Base-by-base conservation (phyloP, 2,329 filamentous ascomycete genomes). In the Penicillium sp. region DNA sequence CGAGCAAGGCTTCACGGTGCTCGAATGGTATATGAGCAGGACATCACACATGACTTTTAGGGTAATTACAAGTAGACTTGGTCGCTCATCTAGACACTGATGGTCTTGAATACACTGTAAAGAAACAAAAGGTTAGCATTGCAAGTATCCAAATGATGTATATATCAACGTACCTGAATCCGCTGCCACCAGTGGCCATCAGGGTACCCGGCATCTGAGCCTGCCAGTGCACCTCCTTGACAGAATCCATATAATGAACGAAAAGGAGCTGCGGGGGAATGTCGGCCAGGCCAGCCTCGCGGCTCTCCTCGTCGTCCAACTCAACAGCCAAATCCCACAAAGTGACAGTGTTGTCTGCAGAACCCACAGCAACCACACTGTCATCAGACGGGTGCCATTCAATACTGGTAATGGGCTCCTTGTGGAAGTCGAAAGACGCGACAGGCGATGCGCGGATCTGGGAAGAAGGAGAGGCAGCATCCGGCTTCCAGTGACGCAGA, bases 311-410 rank as follows among this genome's bases (percentile, higher is more conserved):
- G 71, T 98, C 95, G 68, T 99, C 95, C 59, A 98, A 74, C 81
- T 99, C 95, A 56, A 98, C 95, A 0, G 93, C 92, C 72, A 99
- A 76, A 84, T 99, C 95, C 95, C 95, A 98, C 31, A 98, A 79
- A 1, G 95, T 97, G 31, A 98, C 86, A 0, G 93, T 98, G 78
- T 93, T 93, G 75, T 99, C 95, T 45, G 89, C 95, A 0, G 91
- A 91, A 22, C 91, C 93, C 43, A 98, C 92, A 3, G 91, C 90
- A 16, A 99, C 87, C 69, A 98, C 96, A 73, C 90, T 96, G 81
- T 99, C 93, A 70, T 99, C 95, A 1, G 91, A 93, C 2, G 95
- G 93, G 76, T 98, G 93, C 93, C 95, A 99, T 79, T 98, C 93
- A 39, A 99, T 85, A 65, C 89, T 91, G 7, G 95, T 99, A 68